These are phyloP conservation scores for Chlamydomonas incerta DNA, from an alignment of 139 green algal genomes.

Conservation along the genomic window DNA sequence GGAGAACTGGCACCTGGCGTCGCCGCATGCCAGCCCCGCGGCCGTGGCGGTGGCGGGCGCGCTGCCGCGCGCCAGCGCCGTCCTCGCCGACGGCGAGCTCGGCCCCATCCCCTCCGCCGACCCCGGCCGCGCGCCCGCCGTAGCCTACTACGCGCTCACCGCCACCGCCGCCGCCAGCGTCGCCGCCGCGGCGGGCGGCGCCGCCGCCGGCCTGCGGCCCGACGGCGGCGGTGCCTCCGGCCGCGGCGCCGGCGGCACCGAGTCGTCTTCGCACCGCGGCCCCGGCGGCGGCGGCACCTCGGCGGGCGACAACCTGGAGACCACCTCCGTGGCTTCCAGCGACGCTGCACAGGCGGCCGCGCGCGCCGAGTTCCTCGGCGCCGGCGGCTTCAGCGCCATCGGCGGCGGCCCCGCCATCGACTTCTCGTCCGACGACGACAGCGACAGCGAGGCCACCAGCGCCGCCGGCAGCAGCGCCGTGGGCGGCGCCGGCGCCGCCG, in stretches of 20 bases:
- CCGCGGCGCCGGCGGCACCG: constrained; percentile 7
- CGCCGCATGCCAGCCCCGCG: neutral
- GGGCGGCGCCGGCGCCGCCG: neutral
- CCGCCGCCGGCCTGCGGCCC: neutral
- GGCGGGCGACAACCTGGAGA: constrained; percentile 1
- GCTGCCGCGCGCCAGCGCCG: neutral
- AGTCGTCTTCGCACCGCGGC: neutral
- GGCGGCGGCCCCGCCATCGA: neutral
- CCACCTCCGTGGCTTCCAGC: constrained; percentile 4
- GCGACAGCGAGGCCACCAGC: neutral
- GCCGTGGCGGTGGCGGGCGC: neutral
- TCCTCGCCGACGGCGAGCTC: neutral
- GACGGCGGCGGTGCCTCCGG: neutral
- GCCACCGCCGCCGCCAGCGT: constrained; percentile 13
- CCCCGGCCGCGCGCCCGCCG: neutral
- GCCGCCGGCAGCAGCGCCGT: neutral
- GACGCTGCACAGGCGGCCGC: constrained; percentile 31
- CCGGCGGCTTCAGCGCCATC: neutral
- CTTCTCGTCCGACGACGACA: constrained; percentile 16
- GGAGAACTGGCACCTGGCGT: neutral
- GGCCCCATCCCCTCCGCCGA: constrained; percentile 6
- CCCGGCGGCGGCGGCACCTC: constrained; percentile 6
- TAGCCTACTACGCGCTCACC: constrained; percentile 25
- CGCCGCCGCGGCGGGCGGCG: neutral
- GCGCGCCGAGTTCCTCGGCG: constrained; percentile 13